A percentile compares a stretch with the other conserved stretches of the same genome.
phyloP scores from a whole-genome alignment of 2,329 filamentous ascomycete species.

The Microsporum ferrugineum region DNA sequence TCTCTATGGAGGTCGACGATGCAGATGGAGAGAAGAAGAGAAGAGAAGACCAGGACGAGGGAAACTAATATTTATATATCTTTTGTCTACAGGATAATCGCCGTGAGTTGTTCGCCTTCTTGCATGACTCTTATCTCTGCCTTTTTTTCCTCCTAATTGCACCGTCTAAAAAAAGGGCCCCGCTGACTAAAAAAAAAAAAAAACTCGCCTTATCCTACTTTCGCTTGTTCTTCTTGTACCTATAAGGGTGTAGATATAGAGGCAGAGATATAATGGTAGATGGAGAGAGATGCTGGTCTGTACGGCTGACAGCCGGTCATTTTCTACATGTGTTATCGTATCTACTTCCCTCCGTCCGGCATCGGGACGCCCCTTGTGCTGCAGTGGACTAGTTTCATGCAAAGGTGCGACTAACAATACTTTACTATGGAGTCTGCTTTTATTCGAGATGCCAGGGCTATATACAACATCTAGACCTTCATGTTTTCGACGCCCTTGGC shows the following conservation, averaged over 20 bases:
- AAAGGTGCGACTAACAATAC: not conserved
- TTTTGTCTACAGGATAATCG: not conserved
- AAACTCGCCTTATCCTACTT: not conserved
- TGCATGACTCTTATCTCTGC: not conserved
- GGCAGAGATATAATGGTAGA: too few species aligned
- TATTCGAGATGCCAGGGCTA: not conserved
- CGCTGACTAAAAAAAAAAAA: conserved; percentile 1
- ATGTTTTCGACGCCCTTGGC: conserved; percentile 33
- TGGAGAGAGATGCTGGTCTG: not conserved
- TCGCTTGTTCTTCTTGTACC: not conserved
- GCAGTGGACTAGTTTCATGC: not conserved
- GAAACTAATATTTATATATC: not conserved
- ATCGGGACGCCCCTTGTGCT: not conserved
- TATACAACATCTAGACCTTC: conserved; percentile 24
- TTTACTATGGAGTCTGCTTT: not conserved
- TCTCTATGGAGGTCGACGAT: not conserved
- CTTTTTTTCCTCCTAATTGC: not conserved
- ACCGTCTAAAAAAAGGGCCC: not conserved
- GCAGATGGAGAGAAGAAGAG: conserved; percentile 5
- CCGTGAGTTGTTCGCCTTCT: not conserved
- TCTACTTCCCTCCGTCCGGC: conserved; percentile 1
- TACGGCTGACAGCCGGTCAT: not conserved
- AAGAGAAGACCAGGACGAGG: not conserved
- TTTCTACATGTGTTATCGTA: not conserved
- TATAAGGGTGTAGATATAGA: too few species aligned